Conservation (phyloP, 2,329 filamentous ascomycete genomes). For the Blumeriella jaapii region DNA sequence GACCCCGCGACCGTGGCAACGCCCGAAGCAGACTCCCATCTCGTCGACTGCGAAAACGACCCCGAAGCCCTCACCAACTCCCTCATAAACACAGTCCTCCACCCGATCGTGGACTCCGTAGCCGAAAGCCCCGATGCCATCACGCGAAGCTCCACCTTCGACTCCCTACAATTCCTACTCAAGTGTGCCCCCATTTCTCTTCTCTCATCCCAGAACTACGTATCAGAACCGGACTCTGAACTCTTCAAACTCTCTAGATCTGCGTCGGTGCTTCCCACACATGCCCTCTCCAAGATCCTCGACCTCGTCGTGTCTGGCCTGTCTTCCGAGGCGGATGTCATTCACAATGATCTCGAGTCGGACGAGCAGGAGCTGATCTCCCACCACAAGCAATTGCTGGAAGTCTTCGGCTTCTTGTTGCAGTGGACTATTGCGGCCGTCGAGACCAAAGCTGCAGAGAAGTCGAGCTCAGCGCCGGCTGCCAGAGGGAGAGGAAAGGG, state of each 20-base stretch:
- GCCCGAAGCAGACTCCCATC: constrained; percentile 69
- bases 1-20: constrained; percentile 76
- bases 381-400: constrained; percentile 82
- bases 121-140: constrained; percentile 88
- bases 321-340: constrained; percentile 72
- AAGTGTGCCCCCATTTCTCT: constrained; percentile 68
- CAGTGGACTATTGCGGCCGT: constrained; percentile 95
- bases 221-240: constrained; percentile 46
- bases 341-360: constrained; percentile 74
- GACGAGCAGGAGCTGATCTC: constrained; percentile 82
- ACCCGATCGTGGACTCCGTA: constrained; percentile 85
- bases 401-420: constrained; percentile 86
- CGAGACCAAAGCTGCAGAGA: constrained; percentile 87
- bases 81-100: constrained; percentile 74
- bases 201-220: constrained; percentile 26
- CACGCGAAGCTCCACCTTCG: constrained; percentile 65
- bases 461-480: constrained; percentile 60
- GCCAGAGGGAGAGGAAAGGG: constrained; percentile 62
- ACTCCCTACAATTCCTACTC: constrained; percentile 88
- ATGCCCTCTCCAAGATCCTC: constrained; percentile 83
- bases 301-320: constrained; percentile 81
- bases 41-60: constrained; percentile 88
- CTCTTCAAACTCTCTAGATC: constrained; percentile 60
- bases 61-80: constrained; percentile 64
- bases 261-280: constrained; percentile 64